phyloP scores from a whole-genome alignment of 768 basidiomycete species.

The Auricularia cornea region DNA sequence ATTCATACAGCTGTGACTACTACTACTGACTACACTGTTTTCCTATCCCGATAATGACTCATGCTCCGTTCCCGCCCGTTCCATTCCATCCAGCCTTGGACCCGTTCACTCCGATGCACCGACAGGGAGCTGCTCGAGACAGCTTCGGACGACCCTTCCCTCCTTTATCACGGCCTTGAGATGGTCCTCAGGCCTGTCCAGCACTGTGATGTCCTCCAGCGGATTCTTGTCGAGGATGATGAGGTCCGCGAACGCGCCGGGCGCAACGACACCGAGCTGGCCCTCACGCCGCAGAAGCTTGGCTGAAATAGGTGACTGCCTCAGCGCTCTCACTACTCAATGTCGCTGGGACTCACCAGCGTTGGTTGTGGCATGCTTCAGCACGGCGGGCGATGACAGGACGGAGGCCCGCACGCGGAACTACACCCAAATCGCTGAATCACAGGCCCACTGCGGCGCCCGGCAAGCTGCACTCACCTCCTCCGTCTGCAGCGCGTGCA shows the following conservation, averaged over 20 bases:
- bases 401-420: slow-evolving; percentile 32
- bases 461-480: neutral
- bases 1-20: too few relatives aligned
- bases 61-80: too few relatives aligned
- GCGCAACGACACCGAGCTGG: slow-evolving; percentile 27
- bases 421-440: slow-evolving; percentile 5
- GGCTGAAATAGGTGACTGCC: slow-evolving; percentile 12
- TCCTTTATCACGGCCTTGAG: slow-evolving; percentile 30
- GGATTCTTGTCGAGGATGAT: slow-evolving; percentile 34
- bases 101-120: neutral
- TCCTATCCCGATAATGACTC: too few relatives aligned
- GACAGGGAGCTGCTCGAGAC: slow-evolving; percentile 15
- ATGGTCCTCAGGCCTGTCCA: slow-evolving; percentile 34
- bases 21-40: too few relatives aligned
- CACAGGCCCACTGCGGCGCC: neutral
- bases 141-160: slow-evolving; percentile 23
- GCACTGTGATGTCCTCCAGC: slow-evolving; percentile 32
- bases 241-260: slow-evolving; percentile 33
- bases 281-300: slow-evolving; percentile 28
- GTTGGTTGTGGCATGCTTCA: slow-evolving; percentile 37
- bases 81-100: too few relatives aligned
- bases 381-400: slow-evolving; percentile 24
- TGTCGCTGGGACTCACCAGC: slow-evolving; percentile 16
- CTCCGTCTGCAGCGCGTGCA: slow-evolving; percentile 56
- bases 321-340: neutral